Evolutionary conservation across 768 basidiomycete genomes (phyloP).

Genomic region (Cyclocybe cylindracea): DNA sequence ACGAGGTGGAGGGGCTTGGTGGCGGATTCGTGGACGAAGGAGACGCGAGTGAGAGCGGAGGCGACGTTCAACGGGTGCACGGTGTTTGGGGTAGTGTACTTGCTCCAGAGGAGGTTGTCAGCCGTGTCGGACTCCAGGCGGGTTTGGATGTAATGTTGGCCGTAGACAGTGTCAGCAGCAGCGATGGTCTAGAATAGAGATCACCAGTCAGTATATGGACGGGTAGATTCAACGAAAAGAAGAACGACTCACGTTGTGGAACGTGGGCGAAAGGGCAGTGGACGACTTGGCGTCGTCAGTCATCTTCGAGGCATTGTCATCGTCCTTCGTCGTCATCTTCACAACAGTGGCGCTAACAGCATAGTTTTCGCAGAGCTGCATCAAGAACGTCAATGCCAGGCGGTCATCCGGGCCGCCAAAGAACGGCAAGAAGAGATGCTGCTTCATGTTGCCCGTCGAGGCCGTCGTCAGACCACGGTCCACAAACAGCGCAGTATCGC

Average conservation of each 20-base stretch:
- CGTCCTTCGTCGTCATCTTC: constrained; percentile 50
- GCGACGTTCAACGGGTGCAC: constrained; percentile 26
- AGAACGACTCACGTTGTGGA: constrained; percentile 32
- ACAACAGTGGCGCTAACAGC: constrained; percentile 74
- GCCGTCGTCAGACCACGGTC: constrained; percentile 58
- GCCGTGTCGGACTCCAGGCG: constrained; percentile 78
- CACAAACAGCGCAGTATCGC: constrained; percentile 84
- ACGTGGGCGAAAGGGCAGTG: constrained; percentile 11
- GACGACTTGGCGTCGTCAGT: constrained; percentile 22
- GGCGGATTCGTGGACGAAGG: constrained; percentile 54
- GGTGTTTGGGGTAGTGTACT: constrained; percentile 43
- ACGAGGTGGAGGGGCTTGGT: constrained; percentile 58
- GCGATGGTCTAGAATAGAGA: constrained; percentile 42
- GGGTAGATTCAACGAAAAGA: neutral
- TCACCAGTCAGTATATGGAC: neutral
- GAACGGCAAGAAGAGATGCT: constrained; percentile 86
- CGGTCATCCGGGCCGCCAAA: constrained; percentile 95
- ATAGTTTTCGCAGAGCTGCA: constrained; percentile 71
- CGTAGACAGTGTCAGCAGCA: constrained; percentile 75
- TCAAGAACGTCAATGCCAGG: constrained; percentile 75
- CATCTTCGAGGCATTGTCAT: neutral
- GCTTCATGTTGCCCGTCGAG: constrained; percentile 24
- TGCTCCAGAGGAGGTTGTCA: constrained; percentile 77
- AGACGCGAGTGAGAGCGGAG: constrained; percentile 58
- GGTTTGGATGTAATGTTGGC: constrained; percentile 59